phyloP scores from a whole-genome alignment of 2,329 filamentous ascomycete species.

The Pyricularia pennisetigena region DNA sequence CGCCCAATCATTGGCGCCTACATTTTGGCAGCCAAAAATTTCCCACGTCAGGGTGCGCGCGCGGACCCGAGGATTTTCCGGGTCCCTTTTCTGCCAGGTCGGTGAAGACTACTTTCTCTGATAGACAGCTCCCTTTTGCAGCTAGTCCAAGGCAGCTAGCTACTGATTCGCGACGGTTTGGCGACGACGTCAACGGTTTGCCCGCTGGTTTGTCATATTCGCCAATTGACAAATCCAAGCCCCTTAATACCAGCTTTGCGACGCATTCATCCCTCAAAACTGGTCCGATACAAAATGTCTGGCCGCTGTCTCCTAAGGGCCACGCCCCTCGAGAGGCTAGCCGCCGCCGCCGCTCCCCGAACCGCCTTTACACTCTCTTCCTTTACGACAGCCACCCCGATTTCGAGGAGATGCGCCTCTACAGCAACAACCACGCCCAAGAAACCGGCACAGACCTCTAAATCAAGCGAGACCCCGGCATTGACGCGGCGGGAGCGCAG shows the following conservation, averaged over 20 bases:
- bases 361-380: not conserved
- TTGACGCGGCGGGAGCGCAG: not conserved
- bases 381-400: not conserved
- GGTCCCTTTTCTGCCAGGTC: not conserved
- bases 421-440: not conserved
- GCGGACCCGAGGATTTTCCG: not conserved
- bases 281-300: not conserved
- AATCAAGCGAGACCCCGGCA: not conserved
- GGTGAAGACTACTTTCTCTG: not conserved
- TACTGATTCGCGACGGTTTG: not conserved
- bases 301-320: not conserved
- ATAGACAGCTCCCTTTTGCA: not conserved
- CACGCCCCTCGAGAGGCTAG: not conserved
- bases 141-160: not conserved
- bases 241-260: not conserved
- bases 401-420: not conserved
- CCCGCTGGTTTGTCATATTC: not conserved
- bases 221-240: not conserved
- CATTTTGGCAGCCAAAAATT: not conserved
- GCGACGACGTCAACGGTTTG: not conserved
- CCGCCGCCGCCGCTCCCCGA: not conserved
- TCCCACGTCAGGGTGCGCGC: not conserved
- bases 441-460: not conserved
- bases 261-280: not conserved
- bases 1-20: not conserved